phyloP scores from a whole-genome alignment of 2,329 filamentous ascomycete species.

The Didymella keratinophila region DNA sequence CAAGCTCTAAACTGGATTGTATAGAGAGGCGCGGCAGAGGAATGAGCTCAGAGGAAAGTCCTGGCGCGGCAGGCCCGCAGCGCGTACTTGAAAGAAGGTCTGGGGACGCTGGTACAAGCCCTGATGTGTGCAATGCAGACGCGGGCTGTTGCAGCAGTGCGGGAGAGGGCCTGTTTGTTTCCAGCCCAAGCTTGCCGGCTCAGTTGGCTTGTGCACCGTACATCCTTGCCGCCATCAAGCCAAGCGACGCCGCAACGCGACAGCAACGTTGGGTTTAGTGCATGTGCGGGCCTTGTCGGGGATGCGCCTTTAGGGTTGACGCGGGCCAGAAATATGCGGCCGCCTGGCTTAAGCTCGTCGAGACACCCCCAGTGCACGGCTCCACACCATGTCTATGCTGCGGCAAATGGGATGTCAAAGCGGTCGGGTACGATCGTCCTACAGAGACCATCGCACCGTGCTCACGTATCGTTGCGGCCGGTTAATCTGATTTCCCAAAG shows the following conservation, averaged over 20 bases:
- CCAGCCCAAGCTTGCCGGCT: conserved; percentile 40
- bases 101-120: conserved; percentile 42
- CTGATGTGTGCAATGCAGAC: conserved; percentile 44
- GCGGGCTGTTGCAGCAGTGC: conserved; percentile 46
- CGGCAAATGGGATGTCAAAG: conserved; percentile 46
- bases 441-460: conserved; percentile 34
- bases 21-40: conserved; percentile 33
- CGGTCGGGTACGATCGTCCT: conserved; percentile 38
- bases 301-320: conserved; percentile 37
- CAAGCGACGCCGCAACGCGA: conserved; percentile 38
- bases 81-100: conserved; percentile 48
- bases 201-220: conserved; percentile 35
- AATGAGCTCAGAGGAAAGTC: conserved; percentile 33
- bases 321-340: conserved; percentile 42
- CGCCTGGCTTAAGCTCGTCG: conserved; percentile 33
- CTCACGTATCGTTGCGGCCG: conserved; percentile 33
- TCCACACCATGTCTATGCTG: conserved; percentile 34
- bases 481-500: conserved; percentile 45
- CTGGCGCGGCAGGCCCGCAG: conserved; percentile 44
- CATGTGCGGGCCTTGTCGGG: conserved; percentile 41
- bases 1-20: conserved; percentile 30
- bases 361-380: conserved; percentile 29
- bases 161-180: conserved; percentile 44
- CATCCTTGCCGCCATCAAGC: conserved; percentile 39
- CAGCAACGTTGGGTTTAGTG: conserved; percentile 43